phyloP scores from a whole-genome alignment of 305 asterid species.

The Fraxinus sp. region DNA sequence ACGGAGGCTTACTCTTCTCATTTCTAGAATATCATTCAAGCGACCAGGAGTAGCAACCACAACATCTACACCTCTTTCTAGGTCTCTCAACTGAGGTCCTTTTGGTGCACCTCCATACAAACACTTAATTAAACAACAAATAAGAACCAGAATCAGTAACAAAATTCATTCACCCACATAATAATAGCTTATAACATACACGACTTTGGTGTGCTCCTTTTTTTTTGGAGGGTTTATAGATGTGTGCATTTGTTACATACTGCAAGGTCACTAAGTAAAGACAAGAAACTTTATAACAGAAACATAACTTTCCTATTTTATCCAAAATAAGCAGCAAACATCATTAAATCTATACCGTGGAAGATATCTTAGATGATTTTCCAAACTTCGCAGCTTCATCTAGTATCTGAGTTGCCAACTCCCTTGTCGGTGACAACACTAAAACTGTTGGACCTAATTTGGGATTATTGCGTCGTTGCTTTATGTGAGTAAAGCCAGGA shows the following conservation, averaged over 20 bases:
- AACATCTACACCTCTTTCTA: conserved; percentile 84
- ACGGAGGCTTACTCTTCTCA: conserved; percentile 78
- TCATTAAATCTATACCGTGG: conserved; percentile 62
- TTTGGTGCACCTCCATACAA: conserved; percentile 89
- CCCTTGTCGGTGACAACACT: conserved; percentile 95
- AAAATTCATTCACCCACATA: background rate
- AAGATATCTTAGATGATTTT: conserved; percentile 78
- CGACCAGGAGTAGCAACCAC: conserved; percentile 99
- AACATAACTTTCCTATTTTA: background rate
- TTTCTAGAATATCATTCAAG: conserved; percentile 91
- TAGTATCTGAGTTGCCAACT: conserved; percentile 96
- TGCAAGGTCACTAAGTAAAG: background rate
- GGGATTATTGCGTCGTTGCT: conserved; percentile 59
- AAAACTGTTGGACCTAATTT: conserved; percentile 84
- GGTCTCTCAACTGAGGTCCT: conserved; percentile 82
- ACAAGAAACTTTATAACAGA: background rate
- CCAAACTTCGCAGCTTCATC: conserved; percentile 89
- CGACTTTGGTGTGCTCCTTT: background rate
- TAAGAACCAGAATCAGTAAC: conserved; percentile 25
- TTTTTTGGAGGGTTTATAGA: background rate
- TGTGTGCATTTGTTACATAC: background rate
- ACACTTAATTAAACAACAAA: conserved; percentile 48
- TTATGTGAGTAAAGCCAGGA: conserved; percentile 86
- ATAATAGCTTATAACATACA: background rate
- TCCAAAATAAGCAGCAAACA: background rate